These are phyloP conservation scores for Chaetomium fimeti DNA, from an alignment of 495 filamentous ascomycete species.

Conservation along the genomic window DNA sequence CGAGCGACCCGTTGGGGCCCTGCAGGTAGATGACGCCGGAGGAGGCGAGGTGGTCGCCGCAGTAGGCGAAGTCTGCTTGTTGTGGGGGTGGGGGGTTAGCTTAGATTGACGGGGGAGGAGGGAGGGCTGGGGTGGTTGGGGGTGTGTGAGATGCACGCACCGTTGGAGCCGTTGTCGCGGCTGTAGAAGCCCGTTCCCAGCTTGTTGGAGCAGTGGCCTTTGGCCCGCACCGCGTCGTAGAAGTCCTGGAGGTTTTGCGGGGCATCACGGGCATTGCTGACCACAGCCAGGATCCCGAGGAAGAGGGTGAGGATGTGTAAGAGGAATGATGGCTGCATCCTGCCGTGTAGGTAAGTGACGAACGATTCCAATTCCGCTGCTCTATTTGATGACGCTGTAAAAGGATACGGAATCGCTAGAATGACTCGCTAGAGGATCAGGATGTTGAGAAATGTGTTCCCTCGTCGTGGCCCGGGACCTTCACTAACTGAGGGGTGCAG, in stretches of 20 bases:
- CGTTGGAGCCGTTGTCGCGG: slow-evolving; percentile 27
- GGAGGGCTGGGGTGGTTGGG: too few species aligned
- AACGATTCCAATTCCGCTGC: too few species aligned
- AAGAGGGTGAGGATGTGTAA: not conserved
- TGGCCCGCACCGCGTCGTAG: slow-evolving; percentile 34
- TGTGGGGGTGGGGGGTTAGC: not conserved
- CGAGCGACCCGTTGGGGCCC: slow-evolving; percentile 34
- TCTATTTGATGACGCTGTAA: too few species aligned
- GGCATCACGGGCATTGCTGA: slow-evolving; percentile 15
- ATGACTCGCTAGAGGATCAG: too few species aligned
- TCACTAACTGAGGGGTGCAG: too few species aligned
- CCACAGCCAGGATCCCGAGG: not conserved
- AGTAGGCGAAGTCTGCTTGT: slow-evolving; percentile 39
- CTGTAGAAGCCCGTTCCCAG: slow-evolving; percentile 38
- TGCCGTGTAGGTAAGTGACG: too few species aligned
- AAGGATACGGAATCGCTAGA: too few species aligned
- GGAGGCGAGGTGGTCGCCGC: slow-evolving; percentile 37
- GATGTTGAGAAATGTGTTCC: too few species aligned
- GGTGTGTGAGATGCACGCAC: not conserved
- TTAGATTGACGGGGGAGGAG: too few species aligned
- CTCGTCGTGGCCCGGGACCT: too few species aligned
- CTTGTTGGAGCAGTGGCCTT: slow-evolving; percentile 29
- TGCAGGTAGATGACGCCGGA: slow-evolving; percentile 40
- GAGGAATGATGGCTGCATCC: too few species aligned
- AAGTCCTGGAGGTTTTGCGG: slow-evolving; percentile 36